Evolutionary conservation across 768 basidiomycete genomes (phyloP).

Genomic region (Crucibulum laeve): DNA sequence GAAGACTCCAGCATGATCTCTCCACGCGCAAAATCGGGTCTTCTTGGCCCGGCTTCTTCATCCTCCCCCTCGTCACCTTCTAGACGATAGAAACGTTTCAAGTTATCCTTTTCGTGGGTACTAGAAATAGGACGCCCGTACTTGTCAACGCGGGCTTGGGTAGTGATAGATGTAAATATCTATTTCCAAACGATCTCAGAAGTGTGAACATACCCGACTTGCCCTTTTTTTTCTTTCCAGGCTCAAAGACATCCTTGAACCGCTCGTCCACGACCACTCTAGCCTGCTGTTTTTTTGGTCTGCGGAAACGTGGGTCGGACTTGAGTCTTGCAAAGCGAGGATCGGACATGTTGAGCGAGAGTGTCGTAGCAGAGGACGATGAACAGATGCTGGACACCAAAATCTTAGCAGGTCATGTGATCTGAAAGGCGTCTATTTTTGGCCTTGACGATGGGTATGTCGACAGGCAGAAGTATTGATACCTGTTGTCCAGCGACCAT

Average conservation of each 20-base stretch:
- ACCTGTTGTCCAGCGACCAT: constrained; percentile 5
- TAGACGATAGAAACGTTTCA: constrained; percentile 79
- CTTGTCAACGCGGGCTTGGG: constrained; percentile 74
- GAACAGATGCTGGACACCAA: neutral
- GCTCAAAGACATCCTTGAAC: constrained; percentile 75
- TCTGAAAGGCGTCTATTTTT: neutral
- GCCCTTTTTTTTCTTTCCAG: constrained; percentile 36
- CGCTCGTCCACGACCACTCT: constrained; percentile 91
- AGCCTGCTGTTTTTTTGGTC: constrained; percentile 70
- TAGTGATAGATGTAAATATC: neutral
- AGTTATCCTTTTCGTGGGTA: constrained; percentile 69
- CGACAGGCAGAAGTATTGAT: neutral
- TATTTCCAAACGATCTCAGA: neutral
- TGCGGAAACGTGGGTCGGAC: constrained; percentile 90
- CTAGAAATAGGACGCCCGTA: constrained; percentile 73
- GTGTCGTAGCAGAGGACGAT: neutral
- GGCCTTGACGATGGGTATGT: neutral
- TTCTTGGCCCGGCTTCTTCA: constrained; percentile 24
- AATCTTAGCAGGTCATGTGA: neutral
- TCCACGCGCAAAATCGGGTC: constrained; percentile 86
- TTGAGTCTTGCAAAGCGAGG: constrained; percentile 84
- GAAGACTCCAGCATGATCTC: constrained; percentile 86
- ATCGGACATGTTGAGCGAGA: constrained; percentile 65
- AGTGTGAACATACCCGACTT: constrained; percentile 9
- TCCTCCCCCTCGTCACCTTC: constrained; percentile 37